Base-by-base conservation (phyloP, 768 basidiomycete species). In the Mycena venus region DNA sequence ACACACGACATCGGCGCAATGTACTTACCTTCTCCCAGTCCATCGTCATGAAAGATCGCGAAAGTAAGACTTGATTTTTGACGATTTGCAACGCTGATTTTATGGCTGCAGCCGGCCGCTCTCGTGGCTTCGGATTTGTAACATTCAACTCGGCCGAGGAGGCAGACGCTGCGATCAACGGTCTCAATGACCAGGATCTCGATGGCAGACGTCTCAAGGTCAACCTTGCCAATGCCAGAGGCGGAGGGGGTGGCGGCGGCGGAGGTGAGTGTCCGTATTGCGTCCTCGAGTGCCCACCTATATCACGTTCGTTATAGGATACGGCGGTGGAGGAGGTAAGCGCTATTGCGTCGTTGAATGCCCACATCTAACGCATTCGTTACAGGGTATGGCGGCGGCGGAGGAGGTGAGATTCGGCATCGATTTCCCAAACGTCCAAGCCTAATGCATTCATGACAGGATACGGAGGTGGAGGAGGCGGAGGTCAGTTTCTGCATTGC, bases 201-300 rank as follows among this genome's bases (percentile, higher is more conserved):
- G 73, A 74, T 64, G 68, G 73, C 19, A 64, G 73, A 51, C 73
- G 68, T 42, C 40, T 74, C 67, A 64, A 74, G 68, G 73, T 74
- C 56, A 69, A 69, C 68, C 55, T 74, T 7, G 73, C 73, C 55
- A 64, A 68, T 15, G 73, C 67, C 19, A 55, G 66, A 53, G 66
- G 65, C 10, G 72, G 64, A 9, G 71, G 72, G 1, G 72, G 66
- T 9, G 71, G 71, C 2, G 66, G 72, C 1, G 65, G 66, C 12
- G 66, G 65, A 47, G 58, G 44, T 36, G 5, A 42, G 29, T 32
- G 8, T 29, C 23, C 1, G 31, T 19, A 49, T 49, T 23, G n/a
- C n/a, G 47, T 23, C 47, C 8, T 49, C 19, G 44, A 21, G 19
- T 23, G n/a, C n/a, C n/a, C n/a, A n/a, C n/a, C n/a, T n/a, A n/a